Base-by-base conservation (phyloP, 192 early-diverging fungal genomes). In the Coemansia sp. region DNA sequence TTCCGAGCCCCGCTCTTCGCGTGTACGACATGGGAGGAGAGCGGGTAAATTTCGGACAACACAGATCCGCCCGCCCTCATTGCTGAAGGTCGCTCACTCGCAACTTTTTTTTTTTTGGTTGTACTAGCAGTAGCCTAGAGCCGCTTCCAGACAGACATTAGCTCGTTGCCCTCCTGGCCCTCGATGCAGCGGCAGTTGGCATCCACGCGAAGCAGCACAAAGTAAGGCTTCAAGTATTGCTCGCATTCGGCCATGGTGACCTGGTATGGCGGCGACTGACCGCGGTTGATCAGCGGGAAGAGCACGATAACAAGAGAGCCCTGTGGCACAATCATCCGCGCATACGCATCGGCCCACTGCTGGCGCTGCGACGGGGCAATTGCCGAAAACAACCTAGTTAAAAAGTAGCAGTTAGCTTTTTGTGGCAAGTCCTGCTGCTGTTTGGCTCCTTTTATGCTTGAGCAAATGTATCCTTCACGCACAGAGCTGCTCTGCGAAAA, bases 241-340 rank as follows among this genome's bases (percentile, higher is more conserved):
- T 77, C 74, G 55, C 74, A 77, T 36, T 77, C 74, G 41, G 61
- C 68, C 74, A 77, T 77, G 32, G 74, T 65, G n/a, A 68, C 74
- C 10, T 41, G 32, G 43, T 77, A 64, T 22, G 68, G 68, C 36
- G 68, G 74, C 21, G 74, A 38, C 10, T 42, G 53, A 18, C 62
- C 58, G 58, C 74, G 68, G 29, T 67, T 60, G 44, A 71, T 71
- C 12, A 77, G 64, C 42, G 74, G 74, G 33, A 39, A 71, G 12
- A 77, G 74, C 10, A 77, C 52, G n/a, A 77, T 61, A 15, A 77
- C 71, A 22, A 77, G 64, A 57, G 65, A 62, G 50, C 74, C 74
- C 50, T 77, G 74, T 5, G 74, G 74, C 29, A 61, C 56, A 27
- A 77, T 64, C 32, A 77, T 33, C 36, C 65, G 74, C 46, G 74